A percentile compares a stretch with the other conserved stretches of the same genome.
Evolutionary conservation across 768 basidiomycete species (phyloP).

Genomic region (Russula compacta): DNA sequence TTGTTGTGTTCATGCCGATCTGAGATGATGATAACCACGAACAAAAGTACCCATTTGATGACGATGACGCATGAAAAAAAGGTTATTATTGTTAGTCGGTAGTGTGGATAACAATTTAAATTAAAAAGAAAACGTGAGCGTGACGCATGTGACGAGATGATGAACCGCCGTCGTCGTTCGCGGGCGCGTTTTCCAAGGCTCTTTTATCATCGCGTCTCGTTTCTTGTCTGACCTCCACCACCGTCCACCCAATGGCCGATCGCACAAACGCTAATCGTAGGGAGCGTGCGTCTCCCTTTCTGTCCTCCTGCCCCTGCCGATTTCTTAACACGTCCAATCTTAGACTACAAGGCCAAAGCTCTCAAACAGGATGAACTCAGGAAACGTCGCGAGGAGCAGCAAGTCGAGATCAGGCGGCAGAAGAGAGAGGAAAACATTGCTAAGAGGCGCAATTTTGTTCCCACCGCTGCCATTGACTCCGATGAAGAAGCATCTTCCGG

Average conservation of each 20-base stretch:
- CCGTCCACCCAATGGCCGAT: slow-evolving; percentile 13
- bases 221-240: slow-evolving; percentile 8
- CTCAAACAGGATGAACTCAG: slow-evolving; percentile 90
- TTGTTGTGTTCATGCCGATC: background rate
- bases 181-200: background rate
- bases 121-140: slow-evolving; percentile 5
- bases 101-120: background rate
- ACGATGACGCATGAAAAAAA: slow-evolving; percentile 39
- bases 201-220: slow-evolving; percentile 8
- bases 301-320: slow-evolving; percentile 3
- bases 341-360: slow-evolving; percentile 88
- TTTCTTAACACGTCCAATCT: slow-evolving; percentile 30
- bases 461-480: slow-evolving; percentile 66
- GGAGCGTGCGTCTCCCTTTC: slow-evolving; percentile 12
- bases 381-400: slow-evolving; percentile 94
- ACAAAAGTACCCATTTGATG: slow-evolving; percentile 69
- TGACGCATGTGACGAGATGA: slow-evolving; percentile 11
- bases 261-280: slow-evolving; percentile 18
- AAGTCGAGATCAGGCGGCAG: slow-evolving; percentile 97
- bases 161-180: background rate
- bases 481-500: slow-evolving; percentile 78
- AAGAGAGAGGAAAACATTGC: slow-evolving; percentile 98
- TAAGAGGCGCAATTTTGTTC: slow-evolving; percentile 90
- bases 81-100: background rate
- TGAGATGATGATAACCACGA: slow-evolving; percentile 18